phyloP scores from a whole-genome alignment of 2,329 filamentous ascomycete genomes.

The Pyrenophora tritici-repentis region DNA sequence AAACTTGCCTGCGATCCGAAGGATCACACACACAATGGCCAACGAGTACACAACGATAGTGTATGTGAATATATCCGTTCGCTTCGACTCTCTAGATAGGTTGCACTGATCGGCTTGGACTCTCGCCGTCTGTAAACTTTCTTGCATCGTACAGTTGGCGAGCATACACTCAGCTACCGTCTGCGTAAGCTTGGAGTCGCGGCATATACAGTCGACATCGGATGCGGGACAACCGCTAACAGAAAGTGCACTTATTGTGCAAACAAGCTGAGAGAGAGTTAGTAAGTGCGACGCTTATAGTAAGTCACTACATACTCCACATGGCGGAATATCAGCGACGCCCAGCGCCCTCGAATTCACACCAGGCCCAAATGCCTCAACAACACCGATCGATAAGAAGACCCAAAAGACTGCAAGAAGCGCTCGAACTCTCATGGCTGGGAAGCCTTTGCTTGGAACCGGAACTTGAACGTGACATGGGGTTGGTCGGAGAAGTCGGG shows the following conservation, averaged over 20 bases:
- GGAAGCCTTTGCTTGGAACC: too few species aligned
- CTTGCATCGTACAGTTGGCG: conserved; percentile 30
- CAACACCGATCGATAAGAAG: conserved; percentile 1
- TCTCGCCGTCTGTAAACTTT: conserved; percentile 22
- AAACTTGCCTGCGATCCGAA: conserved; percentile 21
- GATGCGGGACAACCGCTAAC: conserved; percentile 18
- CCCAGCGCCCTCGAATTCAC: conserved; percentile 8
- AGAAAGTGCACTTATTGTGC: conserved; percentile 20
- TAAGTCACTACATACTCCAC: conserved; percentile 18
- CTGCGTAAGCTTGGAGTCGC: conserved; percentile 9
- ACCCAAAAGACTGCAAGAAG: conserved; percentile 1
- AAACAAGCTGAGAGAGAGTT: conserved; percentile 18
- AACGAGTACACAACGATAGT: conserved; percentile 19
- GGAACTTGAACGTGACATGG: too few species aligned
- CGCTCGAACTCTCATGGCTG: conserved; percentile 4
- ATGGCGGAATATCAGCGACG: conserved; percentile 25
- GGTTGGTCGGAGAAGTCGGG: too few species aligned
- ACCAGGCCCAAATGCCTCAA: neutral
- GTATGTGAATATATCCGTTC: conserved; percentile 7
- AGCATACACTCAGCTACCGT: conserved; percentile 22
- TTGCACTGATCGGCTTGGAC: conserved; percentile 30
- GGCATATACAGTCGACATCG: conserved; percentile 26
- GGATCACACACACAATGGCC: conserved; percentile 17
- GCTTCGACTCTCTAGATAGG: conserved; percentile 20
- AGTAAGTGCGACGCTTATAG: neutral